These are phyloP conservation scores for Botryosphaeria dothidea DNA, from an alignment of 2,329 filamentous ascomycete species.

Conservation along the genomic window DNA sequence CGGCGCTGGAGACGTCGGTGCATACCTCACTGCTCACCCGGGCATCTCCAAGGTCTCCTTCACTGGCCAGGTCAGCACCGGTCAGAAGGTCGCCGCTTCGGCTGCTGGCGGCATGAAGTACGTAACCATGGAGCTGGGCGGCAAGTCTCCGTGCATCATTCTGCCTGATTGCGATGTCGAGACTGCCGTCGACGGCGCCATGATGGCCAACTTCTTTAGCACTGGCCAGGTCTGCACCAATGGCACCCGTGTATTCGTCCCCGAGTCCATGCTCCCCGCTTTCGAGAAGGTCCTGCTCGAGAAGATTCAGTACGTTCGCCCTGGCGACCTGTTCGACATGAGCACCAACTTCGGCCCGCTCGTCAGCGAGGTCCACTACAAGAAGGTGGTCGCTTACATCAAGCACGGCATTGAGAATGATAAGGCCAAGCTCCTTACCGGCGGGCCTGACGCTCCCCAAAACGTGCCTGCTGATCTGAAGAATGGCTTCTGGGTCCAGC, in stretches of 20 bases:
- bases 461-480: conserved; percentile 47
- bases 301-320: conserved; percentile 69
- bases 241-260: conserved; percentile 84
- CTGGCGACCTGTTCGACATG: conserved; percentile 71
- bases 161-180: conserved; percentile 78
- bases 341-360: conserved; percentile 82
- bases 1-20: conserved; percentile 75
- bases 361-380: conserved; percentile 70
- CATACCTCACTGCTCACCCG: conserved; percentile 71
- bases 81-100: conserved; percentile 74
- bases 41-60: conserved; percentile 83
- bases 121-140: conserved; percentile 88
- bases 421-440: conserved; percentile 71
- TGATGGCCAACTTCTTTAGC: conserved; percentile 94
- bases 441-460: conserved; percentile 62
- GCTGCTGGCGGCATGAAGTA: conserved; percentile 83
- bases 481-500: conserved; percentile 79
- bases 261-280: conserved; percentile 60
- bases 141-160: conserved; percentile 79
- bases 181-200: conserved; percentile 81
- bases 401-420: conserved; percentile 72
- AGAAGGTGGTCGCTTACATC: conserved; percentile 80
- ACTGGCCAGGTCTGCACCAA: conserved; percentile 93
- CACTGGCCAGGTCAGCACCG: conserved; percentile 83
- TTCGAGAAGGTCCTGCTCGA: conserved; percentile 71